Percentiles rank a stretch among this genome's conserved stretches.
Conservation (phyloP, 78 protist species). For the Dictyostelium brefeldianum region DNA sequence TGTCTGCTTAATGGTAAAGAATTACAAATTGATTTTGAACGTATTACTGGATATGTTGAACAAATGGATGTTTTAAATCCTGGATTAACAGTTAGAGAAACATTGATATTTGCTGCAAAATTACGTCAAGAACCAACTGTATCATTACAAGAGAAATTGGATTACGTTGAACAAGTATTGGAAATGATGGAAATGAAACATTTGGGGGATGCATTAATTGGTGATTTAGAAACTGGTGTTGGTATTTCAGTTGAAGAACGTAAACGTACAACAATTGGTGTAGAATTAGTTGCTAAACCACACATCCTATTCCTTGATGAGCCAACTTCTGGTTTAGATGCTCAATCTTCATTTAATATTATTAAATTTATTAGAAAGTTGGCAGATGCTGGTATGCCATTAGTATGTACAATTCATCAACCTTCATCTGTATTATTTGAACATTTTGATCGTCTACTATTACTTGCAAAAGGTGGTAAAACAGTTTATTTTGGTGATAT, state of each 20-base stretch:
- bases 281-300: conserved; percentile 81
- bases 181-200: conserved; percentile 84
- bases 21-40: conserved; percentile 65
- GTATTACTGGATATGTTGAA: conserved; percentile 85
- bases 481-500: conserved; percentile 84
- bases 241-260: conserved; percentile 81
- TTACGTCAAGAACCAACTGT: conserved; percentile 45
- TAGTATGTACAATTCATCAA: conserved; percentile 83
- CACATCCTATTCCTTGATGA: conserved; percentile 77
- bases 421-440: conserved; percentile 78
- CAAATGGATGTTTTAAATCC: conserved; percentile 82
- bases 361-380: conserved; percentile 59
- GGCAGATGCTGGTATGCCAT: conserved; percentile 81
- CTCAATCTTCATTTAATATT: conserved; percentile 69
- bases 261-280: conserved; percentile 81
- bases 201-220: conserved; percentile 74
- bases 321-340: conserved; percentile 85
- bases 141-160: conserved; percentile 42
- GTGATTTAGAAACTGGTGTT: conserved; percentile 66
- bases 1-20: conserved; percentile 81
- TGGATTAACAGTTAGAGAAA: conserved; percentile 76
- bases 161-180: conserved; percentile 66
- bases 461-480: conserved; percentile 80
- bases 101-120: conserved; percentile 68
- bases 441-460: conserved; percentile 64